Evolutionary conservation across 352 stramenopile species (phyloP), one percentile per base, ranked within the genome.

Genomic region (Globisporangium cylindrosporum): DNA sequence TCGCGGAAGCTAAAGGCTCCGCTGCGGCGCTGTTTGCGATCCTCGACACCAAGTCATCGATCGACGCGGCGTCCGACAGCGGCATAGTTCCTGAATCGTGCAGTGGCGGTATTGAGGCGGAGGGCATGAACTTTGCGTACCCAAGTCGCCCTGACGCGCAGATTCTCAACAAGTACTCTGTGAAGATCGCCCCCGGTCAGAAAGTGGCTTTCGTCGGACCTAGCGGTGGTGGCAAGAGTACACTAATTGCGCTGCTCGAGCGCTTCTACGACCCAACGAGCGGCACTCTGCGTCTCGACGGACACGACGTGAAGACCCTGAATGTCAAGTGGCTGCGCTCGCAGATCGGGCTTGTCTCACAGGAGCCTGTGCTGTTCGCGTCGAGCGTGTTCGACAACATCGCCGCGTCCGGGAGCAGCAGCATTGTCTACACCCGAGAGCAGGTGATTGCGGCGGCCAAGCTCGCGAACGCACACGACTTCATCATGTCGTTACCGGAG

Each of bases 401-500:
- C 43, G 43, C 43, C 18, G 43, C 18, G 43, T 51, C 43, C 15
- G 43, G 43, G 18, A 51, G 49, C 9, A 25, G 49, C 49, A 56
- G 7, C 7, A 12, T 29, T 24, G 12, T 22, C 25, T 38, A 38
- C 53, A 24, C 9, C 14, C 53, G 25, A 24, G 43, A 51, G 18
- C 58, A 63, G 22, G 58, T 34, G 12, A 53, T 51, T 51, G 25
- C 14, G 10, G 78, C 78, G 1, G 73, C 74, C 12, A 81, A 86
- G 58, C 10, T 80, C 53, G 70, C 74, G 18, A 84, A 82, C 38
- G 75, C 73, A 1, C 77, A 85, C 59, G 76, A 70, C 1, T 84
- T 84, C 69, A 98, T 98, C 63, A 82, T 82, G 66, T 68, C 73
- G 15, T 82, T 98, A 15, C 91, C 93, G 80, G 27, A 82, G 79